Conservation (phyloP, 2,329 filamentous ascomycete genomes). For the Aspergillus tamarii region DNA sequence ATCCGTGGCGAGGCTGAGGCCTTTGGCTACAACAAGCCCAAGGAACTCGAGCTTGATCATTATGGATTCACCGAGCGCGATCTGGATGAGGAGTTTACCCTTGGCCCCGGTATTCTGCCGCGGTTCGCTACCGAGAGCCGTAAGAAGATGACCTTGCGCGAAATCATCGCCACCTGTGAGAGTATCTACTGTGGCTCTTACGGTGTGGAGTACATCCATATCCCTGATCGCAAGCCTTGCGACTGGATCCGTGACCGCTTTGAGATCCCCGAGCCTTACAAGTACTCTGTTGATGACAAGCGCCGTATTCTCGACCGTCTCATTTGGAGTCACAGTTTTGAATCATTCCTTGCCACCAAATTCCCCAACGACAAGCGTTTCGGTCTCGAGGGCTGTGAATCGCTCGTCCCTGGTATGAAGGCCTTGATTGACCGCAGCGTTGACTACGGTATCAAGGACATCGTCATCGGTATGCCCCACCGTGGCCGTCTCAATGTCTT, state of each 20-base stretch:
- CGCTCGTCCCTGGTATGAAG: constrained; percentile 98
- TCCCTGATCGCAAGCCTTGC: constrained; percentile 94
- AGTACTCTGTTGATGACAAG: constrained; percentile 98
- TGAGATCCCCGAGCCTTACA: constrained; percentile 92
- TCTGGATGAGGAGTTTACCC: constrained; percentile 84
- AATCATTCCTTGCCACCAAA: constrained; percentile 92
- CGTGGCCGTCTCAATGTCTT: constrained; percentile 97
- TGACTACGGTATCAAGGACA: constrained; percentile 98
- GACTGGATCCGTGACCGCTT: constrained; percentile 97
- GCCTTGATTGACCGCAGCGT: constrained; percentile 97
- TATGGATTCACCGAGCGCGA: constrained; percentile 96
- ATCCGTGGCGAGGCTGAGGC: constrained; percentile 84
- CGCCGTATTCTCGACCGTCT: constrained; percentile 93
- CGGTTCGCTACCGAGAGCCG: constrained; percentile 86
- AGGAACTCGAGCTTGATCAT: constrained; percentile 89
- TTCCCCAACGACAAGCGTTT: constrained; percentile 99
- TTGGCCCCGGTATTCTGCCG: constrained; percentile 93
- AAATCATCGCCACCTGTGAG: constrained; percentile 92
- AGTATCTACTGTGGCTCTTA: constrained; percentile 97
- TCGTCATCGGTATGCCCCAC: constrained; percentile 99
- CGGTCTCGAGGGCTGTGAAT: constrained; percentile 95
- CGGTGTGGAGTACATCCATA: constrained; percentile 98
- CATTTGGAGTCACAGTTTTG: constrained; percentile 98
- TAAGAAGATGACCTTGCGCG: constrained; percentile 94
- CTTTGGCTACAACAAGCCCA: constrained; percentile 84